phyloP scores from a whole-genome alignment of 1,284 basidiomycete species.

The Megacollybia platyphylla region DNA sequence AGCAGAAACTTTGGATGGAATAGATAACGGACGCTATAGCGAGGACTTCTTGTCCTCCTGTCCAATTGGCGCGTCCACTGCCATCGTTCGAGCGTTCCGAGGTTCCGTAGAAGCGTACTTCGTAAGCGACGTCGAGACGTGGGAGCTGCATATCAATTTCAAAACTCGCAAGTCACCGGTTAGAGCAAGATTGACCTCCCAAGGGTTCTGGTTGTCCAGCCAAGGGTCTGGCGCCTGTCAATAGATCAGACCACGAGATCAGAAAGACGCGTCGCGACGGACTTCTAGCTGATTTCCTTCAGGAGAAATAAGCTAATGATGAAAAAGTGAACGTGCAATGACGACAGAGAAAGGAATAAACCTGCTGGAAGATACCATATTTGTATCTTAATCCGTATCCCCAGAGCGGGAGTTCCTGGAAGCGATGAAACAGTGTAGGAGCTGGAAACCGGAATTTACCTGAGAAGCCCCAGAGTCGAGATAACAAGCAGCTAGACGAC shows the following conservation, averaged over 20 bases:
- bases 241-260: constrained; percentile 10
- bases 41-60: constrained; percentile 83
- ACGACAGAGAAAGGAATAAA: neutral
- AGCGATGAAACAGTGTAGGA: neutral
- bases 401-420: constrained; percentile 52
- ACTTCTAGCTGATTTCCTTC: constrained; percentile 81
- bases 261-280: neutral
- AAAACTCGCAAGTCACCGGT: neutral
- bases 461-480: constrained; percentile 77
- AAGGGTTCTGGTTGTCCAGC: constrained; percentile 79
- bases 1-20: too few species aligned
- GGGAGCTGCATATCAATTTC: constrained; percentile 34
- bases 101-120: constrained; percentile 78
- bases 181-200: constrained; percentile 39
- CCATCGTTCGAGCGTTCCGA: constrained; percentile 58
- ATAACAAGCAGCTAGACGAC: constrained; percentile 89
- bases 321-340: neutral
- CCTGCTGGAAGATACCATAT: constrained; percentile 90
- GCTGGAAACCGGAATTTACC: constrained; percentile 22
- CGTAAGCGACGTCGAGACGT: constrained; percentile 70
- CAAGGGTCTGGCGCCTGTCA: constrained; percentile 85
- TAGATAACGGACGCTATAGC: constrained; percentile 45
- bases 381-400: constrained; percentile 84
- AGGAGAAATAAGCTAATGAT: constrained; percentile 54
- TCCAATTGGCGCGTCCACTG: constrained; percentile 59